Base-by-base conservation (phyloP, 2,329 filamentous ascomycete species). In the Mycosphaerella arachidis region DNA sequence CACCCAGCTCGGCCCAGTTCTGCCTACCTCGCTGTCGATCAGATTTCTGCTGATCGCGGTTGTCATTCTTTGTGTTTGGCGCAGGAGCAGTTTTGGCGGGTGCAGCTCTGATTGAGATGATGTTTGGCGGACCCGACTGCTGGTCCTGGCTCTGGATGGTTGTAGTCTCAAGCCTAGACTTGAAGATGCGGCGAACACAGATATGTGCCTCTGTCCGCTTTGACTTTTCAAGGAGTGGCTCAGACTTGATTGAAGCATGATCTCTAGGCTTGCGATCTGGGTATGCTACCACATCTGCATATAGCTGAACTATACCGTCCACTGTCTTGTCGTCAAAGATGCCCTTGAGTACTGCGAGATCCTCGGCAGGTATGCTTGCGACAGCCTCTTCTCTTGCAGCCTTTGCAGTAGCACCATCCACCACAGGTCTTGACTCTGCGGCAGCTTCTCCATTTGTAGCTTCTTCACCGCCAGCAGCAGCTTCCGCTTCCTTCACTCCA, bases 131-230 rank as follows among this genome's bases (percentile, higher is more conserved):
- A 7, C 63, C 63, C 33, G 65, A 64, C 24, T 64, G 59, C 37
- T 63, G 62, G 9, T 66, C 62, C 27, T 90, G 88, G 51, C 90
- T 84, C 60, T 87, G 85, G 62, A 88, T 84, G 50, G 92, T 95
- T 18, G 79, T 80, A 1, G 91, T 95, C 59, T 96, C 90, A 54
- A 96, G 81, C 58, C 85, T 83, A 2, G 86, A 88, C n/a, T 80
- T 79, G 74, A 96, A 96, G 62, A 96, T 87, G 45, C 87, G 87
- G 29, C 92, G 89, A 50, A 96, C 79, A 8, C 80, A 77, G 65
- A 84, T 78, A 71, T 91, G 88, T 7, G 89, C 82, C 63, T 82
- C 78, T 40, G 85, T 86, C 7, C 87, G 84, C 57, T 80, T 71
- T 18, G 82, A 81, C 64, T 86, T 86, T 66, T 89, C 85, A 4